These are phyloP conservation scores for Coelastrella sp. DNA, from an alignment of 139 green algal genomes.

Conservation along the genomic window DNA sequence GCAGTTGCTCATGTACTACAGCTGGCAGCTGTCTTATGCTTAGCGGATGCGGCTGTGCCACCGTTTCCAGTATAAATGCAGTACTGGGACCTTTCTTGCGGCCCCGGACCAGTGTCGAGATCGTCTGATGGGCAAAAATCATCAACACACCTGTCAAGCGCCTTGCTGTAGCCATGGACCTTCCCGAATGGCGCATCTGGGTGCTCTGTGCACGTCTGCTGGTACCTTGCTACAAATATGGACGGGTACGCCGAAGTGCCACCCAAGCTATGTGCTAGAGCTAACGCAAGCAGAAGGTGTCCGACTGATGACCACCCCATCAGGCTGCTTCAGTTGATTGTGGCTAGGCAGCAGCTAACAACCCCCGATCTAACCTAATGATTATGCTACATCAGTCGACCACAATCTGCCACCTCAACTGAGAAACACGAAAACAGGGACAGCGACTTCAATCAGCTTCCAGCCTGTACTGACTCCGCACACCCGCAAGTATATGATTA, in stretches of 20 bases:
- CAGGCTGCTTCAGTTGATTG: too few species aligned
- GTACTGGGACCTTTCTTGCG: too few species aligned
- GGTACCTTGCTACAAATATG: slow-evolving; percentile 23
- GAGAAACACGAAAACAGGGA: background rate
- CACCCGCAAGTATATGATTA: too few species aligned
- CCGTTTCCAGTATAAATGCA: too few species aligned
- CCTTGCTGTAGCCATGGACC: slow-evolving; percentile 28
- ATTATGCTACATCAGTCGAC: background rate
- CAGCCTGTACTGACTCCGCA: background rate
- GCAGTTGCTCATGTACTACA: too few species aligned
- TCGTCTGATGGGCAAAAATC: too few species aligned
- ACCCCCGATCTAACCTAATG: too few species aligned
- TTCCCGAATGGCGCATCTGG: slow-evolving; percentile 4
- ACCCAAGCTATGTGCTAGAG: background rate
- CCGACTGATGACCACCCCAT: background rate
- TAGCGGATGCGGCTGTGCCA: too few species aligned
- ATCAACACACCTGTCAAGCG: slow-evolving; percentile 13
- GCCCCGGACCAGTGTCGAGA: too few species aligned
- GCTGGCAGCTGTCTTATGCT: too few species aligned
- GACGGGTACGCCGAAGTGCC: background rate
- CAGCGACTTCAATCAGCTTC: background rate
- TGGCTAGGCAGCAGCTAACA: too few species aligned
- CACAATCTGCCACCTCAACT: background rate
- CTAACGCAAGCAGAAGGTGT: background rate
- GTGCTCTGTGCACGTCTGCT: slow-evolving; percentile 27